Base-by-base conservation (phyloP, 352 stramenopile genomes). In the Phytophthora kernoviae region DNA sequence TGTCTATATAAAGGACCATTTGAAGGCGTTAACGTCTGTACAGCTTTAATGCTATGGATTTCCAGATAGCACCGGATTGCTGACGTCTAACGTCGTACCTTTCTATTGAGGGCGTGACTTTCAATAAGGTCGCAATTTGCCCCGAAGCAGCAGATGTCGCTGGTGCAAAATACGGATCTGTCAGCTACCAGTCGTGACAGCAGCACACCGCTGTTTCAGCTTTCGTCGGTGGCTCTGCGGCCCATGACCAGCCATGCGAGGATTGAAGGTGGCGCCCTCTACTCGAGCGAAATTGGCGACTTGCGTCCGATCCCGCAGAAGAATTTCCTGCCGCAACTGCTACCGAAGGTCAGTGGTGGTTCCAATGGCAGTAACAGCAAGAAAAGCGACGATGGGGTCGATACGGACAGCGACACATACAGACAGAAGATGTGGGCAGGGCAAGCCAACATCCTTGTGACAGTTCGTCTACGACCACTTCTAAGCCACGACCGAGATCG, bases 371-470 rank as follows among this genome's bases (percentile, higher is more conserved):
- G 14, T n/a, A 30, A 50, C 14, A 11, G 15, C 2, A 22, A 64
- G 6, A 26, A 67, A 14, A 22, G 18, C 22, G 42, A 54, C 26
- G 24, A 32, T 54, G 18, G 40, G 59, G 37, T 21, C 5, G 64
- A 87, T 24, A 58, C 68, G 1, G 79, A 90, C 4, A 90, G 72
- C 9, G 85, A 91, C 17, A 72, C 57, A 17, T 90, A 90, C 65
- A 79, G 81, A 59, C 68, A 87, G 11, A 85, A 87, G 12, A 94
- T 94, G 86, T 96, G 88, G 88, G 84, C 79, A 6, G 90, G 87
- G 0, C 84, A 96, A 44, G 79, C 83, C 33, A 97, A 96, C 53
- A 93, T 97, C 45, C 68, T 97, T 5, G 90, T 98, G 37, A 84
- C 86, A 0, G 91, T 98, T 36, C 85, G 91, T 2, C 74, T 97